phyloP scores from a whole-genome alignment of 768 basidiomycete species.

The Stropharia rugosoannulata region DNA sequence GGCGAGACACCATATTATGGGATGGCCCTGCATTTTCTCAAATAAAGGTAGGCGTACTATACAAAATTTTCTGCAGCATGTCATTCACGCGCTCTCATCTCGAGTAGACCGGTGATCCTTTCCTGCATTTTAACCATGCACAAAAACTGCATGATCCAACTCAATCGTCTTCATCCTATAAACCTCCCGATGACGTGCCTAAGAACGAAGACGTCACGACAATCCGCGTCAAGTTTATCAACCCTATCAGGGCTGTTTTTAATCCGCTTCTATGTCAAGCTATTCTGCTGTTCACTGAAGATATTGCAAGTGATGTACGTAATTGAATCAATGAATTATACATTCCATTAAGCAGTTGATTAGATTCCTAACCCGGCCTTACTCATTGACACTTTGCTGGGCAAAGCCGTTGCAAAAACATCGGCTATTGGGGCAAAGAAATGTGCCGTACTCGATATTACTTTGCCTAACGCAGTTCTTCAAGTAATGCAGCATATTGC shows the following conservation, averaged over 20 bases:
- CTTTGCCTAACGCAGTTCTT: slow-evolving; percentile 37
- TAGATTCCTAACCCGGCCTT: slow-evolving; percentile 37
- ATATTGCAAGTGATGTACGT: slow-evolving; percentile 45
- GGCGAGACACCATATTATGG: slow-evolving; percentile 39
- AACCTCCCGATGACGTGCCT: slow-evolving; percentile 14
- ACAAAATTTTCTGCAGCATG: background rate
- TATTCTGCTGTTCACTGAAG: slow-evolving; percentile 43
- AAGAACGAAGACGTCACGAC: slow-evolving; percentile 31
- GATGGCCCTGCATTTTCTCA: slow-evolving; percentile 46
- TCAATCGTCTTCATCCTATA: background rate
- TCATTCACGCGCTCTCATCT: background rate
- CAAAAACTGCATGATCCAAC: background rate
- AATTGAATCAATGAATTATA: background rate
- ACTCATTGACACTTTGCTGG: slow-evolving; percentile 32
- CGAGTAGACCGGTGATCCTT: slow-evolving; percentile 23
- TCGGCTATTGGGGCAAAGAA: too few relatives aligned
- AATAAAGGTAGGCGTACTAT: slow-evolving; percentile 37
- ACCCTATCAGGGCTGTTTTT: slow-evolving; percentile 39
- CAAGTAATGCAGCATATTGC: slow-evolving; percentile 48
- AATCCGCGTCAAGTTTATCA: slow-evolving; percentile 38
- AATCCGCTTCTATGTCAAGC: slow-evolving; percentile 56
- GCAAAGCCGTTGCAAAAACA: slow-evolving; percentile 2
- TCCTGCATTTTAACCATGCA: slow-evolving; percentile 7
- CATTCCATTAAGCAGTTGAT: background rate
- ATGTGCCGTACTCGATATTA: slow-evolving; percentile 39